Evolutionary conservation across 1,284 basidiomycete species (phyloP), one percentile per base, ranked within the genome.

Genomic region (Inonotus hispidus): DNA sequence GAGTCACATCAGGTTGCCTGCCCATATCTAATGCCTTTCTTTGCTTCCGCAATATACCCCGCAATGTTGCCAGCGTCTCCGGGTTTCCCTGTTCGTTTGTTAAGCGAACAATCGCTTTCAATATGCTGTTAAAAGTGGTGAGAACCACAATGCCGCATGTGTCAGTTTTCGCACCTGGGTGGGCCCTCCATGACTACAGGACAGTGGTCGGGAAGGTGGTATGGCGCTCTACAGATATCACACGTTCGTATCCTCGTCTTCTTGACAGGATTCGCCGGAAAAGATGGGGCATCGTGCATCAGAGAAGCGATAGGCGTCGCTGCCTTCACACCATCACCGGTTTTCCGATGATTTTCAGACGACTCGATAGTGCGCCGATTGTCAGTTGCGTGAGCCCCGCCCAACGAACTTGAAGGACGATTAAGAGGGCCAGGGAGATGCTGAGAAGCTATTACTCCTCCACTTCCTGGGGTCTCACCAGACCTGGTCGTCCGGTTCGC

Each of bases 151-250:
- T 16, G 13, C 49, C 29, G 2, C 27, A 1, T 11, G 19, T 21
- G 16, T 13, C 57, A 25, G 13, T 5, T 53, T 39, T 58, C 72
- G 49, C 64, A 87, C 86, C 80, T 83, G 60, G 73, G 70, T 1
- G 79, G 73, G 7, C 84, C 84, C 63, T 73, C 70, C 8, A 64
- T 65, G 3, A 84, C 75, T 27, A 78, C 66, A n/a, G 82, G 79
- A 68, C 87, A 88, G 21, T 78, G 74, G 65, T 80, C 77, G 14
- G 81, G 64, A 19, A 77, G 64, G 67, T 86, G 84, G 47, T 72
- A 69, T 38, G 76, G 72, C 3, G 72, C 65, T 39, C 67, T 68
- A 61, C 85, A 88, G 37, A 85, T 72, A 6, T 72, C 68, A 62
- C 85, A 87, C 2, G 68, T 68, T 63, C 38, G 37, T 7, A 53